Evolutionary conservation across 164 flowering plant species (phyloP).

Genomic region (Kingdonia uniflora): DNA sequence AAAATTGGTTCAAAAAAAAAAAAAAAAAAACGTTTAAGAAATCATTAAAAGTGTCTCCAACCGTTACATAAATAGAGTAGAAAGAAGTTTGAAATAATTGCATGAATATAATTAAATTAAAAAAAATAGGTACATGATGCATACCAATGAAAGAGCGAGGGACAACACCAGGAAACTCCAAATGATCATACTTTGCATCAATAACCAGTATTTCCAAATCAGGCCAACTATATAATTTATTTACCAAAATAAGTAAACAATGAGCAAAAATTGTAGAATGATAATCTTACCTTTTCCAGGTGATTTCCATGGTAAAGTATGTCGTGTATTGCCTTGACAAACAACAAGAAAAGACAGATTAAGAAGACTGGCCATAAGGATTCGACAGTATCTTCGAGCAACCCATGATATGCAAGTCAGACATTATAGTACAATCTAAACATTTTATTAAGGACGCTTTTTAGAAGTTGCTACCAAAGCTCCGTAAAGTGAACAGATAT

Average conservation of each 20-base stretch:
- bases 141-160: constrained; percentile 93
- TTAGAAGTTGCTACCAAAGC: no score
- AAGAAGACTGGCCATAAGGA: no score
- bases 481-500: no score
- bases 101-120: neutral
- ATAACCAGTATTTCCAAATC: constrained; percentile 12
- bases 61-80: no score
- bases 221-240: neutral
- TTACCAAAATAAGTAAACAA: neutral
- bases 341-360: constrained; percentile 3
- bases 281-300: constrained; percentile 48
- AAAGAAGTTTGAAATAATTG: no score
- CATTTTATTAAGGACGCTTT: no score
- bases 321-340: constrained; percentile 83
- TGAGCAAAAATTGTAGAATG: neutral
- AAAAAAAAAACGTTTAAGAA: no score
- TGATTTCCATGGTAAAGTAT: constrained; percentile 66
- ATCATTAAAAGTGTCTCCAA: no score
- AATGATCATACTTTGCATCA: constrained; percentile 75
- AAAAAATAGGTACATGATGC: neutral
- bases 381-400: no score
- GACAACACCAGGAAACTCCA: constrained; percentile 97
- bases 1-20: no score
- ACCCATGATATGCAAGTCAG: no score
- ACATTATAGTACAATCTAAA: no score